A percentile compares a stretch with the other conserved stretches of the same genome.
phyloP scores from a whole-genome alignment of 495 filamentous ascomycete species.

The Daldinia childiae region DNA sequence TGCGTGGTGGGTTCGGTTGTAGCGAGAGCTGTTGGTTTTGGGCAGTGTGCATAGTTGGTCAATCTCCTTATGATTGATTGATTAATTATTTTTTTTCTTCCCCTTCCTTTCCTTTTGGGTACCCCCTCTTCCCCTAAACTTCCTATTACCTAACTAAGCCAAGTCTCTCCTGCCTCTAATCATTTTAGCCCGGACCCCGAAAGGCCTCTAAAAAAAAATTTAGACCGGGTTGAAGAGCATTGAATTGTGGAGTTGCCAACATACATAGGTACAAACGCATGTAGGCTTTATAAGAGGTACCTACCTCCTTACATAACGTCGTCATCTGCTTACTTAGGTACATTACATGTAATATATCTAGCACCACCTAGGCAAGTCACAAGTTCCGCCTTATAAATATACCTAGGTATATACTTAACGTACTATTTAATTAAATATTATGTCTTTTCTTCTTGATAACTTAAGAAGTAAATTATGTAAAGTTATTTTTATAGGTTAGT shows the following conservation, averaged over 20 bases:
- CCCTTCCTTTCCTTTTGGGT: constrained; percentile 7
- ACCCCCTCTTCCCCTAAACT: constrained; percentile 26
- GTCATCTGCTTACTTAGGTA: constrained; percentile 5
- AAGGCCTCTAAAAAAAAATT: constrained; percentile 14
- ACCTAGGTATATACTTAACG: too few relatives aligned
- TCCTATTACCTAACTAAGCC: constrained; percentile 17
- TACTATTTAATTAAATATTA: too few relatives aligned
- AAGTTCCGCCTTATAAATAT: too few relatives aligned
- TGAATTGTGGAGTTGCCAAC: constrained; percentile 20
- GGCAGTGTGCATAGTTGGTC: constrained; percentile 43
- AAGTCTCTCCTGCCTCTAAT: constrained; percentile 17
- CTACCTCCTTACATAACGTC: neutral
- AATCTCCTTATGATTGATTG: constrained; percentile 39
- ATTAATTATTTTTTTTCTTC: constrained; percentile 12
- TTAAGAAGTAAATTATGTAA: too few relatives aligned
- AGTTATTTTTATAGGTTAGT: too few relatives aligned
- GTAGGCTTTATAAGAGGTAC: neutral
- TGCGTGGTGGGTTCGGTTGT: constrained; percentile 40
- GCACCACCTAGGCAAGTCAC: too few relatives aligned
- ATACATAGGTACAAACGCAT: neutral
- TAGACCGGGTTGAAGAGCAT: constrained; percentile 12
- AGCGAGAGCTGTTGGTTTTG: constrained; percentile 40
- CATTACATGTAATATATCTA: neutral
- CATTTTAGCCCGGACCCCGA: constrained; percentile 29
- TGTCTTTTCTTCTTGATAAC: too few relatives aligned